A percentile compares a stretch with the other conserved stretches of the same genome.
These are phyloP conservation scores for Cylindrotheca closterium DNA, from an alignment of 108 stramenopile genomes.

Conservation along the genomic window DNA sequence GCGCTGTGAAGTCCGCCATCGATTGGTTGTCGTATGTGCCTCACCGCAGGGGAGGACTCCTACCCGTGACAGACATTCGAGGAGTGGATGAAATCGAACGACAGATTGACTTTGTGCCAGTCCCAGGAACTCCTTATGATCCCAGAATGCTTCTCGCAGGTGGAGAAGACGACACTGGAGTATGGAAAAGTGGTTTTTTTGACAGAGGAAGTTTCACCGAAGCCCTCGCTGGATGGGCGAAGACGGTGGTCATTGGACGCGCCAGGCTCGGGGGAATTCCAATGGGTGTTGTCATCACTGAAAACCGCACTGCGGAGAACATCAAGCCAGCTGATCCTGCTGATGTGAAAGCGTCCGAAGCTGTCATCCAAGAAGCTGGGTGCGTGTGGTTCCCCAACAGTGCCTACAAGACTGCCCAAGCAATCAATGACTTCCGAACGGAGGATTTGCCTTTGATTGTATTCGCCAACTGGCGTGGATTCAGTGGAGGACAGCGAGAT, in stretches of 20 bases:
- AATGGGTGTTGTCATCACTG: slow-evolving; percentile 96
- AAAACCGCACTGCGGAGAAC: slow-evolving; percentile 93
- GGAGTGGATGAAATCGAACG: slow-evolving; percentile 94
- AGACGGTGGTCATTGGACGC: slow-evolving; percentile 95
- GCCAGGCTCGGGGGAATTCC: slow-evolving; percentile 98
- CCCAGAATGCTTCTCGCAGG: slow-evolving; percentile 90
- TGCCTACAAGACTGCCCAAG: slow-evolving; percentile 99
- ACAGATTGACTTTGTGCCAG: slow-evolving; percentile 74
- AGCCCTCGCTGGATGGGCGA: slow-evolving; percentile 97
- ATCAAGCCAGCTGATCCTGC: slow-evolving; percentile 98
- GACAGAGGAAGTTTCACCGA: slow-evolving; percentile 97
- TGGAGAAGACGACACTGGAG: slow-evolving; percentile 67
- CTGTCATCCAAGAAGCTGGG: slow-evolving; percentile 91
- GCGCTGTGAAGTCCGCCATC: slow-evolving; percentile 83
- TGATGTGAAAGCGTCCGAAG: slow-evolving; percentile 92
- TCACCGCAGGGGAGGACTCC: slow-evolving; percentile 61
- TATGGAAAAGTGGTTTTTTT: slow-evolving; percentile 95
- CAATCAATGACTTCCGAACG: slow-evolving; percentile 96
- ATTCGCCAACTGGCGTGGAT: slow-evolving; percentile 99
- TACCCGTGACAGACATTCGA: slow-evolving; percentile 87
- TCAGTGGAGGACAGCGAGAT: slow-evolving; percentile 98
- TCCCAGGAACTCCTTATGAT: slow-evolving; percentile 89
- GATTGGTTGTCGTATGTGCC: slow-evolving; percentile 98
- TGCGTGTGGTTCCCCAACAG: slow-evolving; percentile 99
- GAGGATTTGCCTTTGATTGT: slow-evolving; percentile 98